A percentile compares a stretch with the other conserved stretches of the same genome.
phyloP scores from a whole-genome alignment of 805 yeast species.

The Torulaspora delbrueckii region DNA sequence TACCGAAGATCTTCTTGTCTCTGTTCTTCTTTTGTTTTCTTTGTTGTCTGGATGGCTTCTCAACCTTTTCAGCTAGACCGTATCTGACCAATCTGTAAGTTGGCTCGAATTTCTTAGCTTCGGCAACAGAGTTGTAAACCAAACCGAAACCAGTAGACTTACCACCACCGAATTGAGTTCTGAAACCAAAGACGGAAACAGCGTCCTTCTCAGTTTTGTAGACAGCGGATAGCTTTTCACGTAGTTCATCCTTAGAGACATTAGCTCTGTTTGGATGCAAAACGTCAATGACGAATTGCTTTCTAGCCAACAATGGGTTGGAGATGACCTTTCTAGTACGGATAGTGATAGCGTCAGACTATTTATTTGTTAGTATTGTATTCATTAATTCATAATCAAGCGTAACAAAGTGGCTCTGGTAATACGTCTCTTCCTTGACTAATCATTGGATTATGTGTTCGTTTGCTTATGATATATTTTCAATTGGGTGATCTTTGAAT shows the following conservation, averaged over 20 bases:
- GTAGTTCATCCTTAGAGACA: constrained; percentile 98
- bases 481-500: background rate
- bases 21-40: constrained; percentile 99
- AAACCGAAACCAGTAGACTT: constrained; percentile 99
- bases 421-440: background rate
- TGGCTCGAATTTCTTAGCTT: constrained; percentile 98
- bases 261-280: constrained; percentile 99
- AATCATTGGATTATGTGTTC: background rate
- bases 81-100: constrained; percentile 98
- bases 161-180: constrained; percentile 99
- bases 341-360: constrained; percentile 99
- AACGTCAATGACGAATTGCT: constrained; percentile 99
- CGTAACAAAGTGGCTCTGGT: too few species aligned
- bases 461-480: too few species aligned
- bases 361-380: constrained; percentile 3
- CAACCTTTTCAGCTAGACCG: constrained; percentile 94
- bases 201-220: constrained; percentile 92
- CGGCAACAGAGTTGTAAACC: constrained; percentile 96
- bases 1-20: constrained; percentile 98
- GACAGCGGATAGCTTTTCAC: constrained; percentile 83
- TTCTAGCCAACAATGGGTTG: constrained; percentile 98
- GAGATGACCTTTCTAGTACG: constrained; percentile 98
- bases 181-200: constrained; percentile 97
- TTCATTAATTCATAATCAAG: too few species aligned
- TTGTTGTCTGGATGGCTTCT: constrained; percentile 98